These are phyloP conservation scores for Mycena galopus DNA, from an alignment of 768 basidiomycete species.

Conservation along the genomic window DNA sequence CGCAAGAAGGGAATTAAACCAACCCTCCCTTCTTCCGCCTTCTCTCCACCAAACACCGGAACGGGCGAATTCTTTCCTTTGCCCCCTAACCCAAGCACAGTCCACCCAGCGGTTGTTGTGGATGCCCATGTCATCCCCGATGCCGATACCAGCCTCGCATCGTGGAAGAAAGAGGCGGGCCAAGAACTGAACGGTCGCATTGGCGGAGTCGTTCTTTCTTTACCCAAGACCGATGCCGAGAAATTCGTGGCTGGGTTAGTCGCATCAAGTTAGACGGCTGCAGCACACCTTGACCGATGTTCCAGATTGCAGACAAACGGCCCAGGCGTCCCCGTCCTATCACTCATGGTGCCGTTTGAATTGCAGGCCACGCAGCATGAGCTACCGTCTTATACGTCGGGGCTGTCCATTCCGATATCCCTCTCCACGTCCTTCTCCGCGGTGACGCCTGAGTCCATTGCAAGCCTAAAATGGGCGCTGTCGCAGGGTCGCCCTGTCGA, in stretches of 20 bases:
- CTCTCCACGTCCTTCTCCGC: conserved; percentile 70
- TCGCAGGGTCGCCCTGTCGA: conserved; percentile 74
- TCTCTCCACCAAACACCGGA: conserved; percentile 78
- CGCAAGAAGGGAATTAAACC: conserved; percentile 72
- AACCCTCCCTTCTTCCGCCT: conserved; percentile 82
- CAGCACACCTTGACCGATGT: conserved; percentile 34
- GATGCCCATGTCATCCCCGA: conserved; percentile 73
- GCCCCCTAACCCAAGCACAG: conserved; percentile 74
- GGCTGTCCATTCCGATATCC: conserved; percentile 60
- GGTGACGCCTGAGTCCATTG: conserved; percentile 61
- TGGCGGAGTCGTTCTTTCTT: conserved; percentile 69
- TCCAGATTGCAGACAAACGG: conserved; percentile 35
- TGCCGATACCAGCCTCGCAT: conserved; percentile 54
- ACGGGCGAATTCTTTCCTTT: conserved; percentile 76
- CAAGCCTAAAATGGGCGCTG: conserved; percentile 76
- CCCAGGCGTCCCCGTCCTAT: conserved; percentile 58
- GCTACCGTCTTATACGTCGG: conserved; percentile 55
- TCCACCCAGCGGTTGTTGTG: conserved; percentile 73
- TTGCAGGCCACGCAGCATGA: conserved; percentile 61
- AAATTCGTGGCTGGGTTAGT: conserved; percentile 64
- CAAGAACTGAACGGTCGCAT: conserved; percentile 59
- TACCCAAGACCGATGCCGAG: conserved; percentile 59
- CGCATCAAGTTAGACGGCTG: not conserved
- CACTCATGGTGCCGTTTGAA: conserved; percentile 72
- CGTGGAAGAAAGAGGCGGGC: conserved; percentile 68